Evolutionary conservation across 805 yeast species (phyloP).

Genomic region (Zygosaccharomyces gambellarensis): DNA sequence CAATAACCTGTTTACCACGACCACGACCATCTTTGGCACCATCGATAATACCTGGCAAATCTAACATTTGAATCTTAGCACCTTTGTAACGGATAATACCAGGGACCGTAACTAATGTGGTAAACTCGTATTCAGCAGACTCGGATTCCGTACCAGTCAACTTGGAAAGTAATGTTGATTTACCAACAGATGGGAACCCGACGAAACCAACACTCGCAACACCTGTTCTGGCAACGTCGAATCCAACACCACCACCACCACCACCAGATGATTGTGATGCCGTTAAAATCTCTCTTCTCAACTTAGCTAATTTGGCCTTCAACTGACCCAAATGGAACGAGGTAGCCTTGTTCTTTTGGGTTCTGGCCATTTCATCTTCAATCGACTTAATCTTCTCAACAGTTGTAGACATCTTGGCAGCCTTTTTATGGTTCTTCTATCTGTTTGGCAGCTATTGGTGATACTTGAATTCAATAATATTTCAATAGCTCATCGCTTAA

Average conservation of each 20-base stretch:
- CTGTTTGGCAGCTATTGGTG: not conserved
- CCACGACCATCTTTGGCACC: slow-evolving; percentile 92
- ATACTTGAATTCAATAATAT: not conserved
- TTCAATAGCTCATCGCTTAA: slow-evolving; percentile 14
- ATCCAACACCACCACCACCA: slow-evolving; percentile 90
- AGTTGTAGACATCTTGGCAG: slow-evolving; percentile 51
- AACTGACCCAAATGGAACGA: slow-evolving; percentile 95
- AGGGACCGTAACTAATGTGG: slow-evolving; percentile 95
- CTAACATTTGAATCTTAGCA: slow-evolving; percentile 94
- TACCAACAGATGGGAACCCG: slow-evolving; percentile 93
- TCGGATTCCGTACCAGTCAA: slow-evolving; percentile 95
- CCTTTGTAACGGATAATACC: slow-evolving; percentile 95
- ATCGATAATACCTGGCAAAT: slow-evolving; percentile 85
- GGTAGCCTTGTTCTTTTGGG: slow-evolving; percentile 97
- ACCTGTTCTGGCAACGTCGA: slow-evolving; percentile 98
- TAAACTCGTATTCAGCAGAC: slow-evolving; percentile 97
- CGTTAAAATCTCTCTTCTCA: slow-evolving; percentile 84
- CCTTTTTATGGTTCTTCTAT: not conserved
- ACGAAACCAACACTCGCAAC: slow-evolving; percentile 96
- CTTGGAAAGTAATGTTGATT: slow-evolving; percentile 77
- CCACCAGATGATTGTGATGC: slow-evolving; percentile 70
- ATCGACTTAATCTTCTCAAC: slow-evolving; percentile 76
- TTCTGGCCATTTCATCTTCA: slow-evolving; percentile 96
- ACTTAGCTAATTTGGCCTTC: slow-evolving; percentile 92
- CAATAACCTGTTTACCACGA: slow-evolving; percentile 94